Conservation (phyloP, 345 rosid species). For the Arabis hirsuta region DNA sequence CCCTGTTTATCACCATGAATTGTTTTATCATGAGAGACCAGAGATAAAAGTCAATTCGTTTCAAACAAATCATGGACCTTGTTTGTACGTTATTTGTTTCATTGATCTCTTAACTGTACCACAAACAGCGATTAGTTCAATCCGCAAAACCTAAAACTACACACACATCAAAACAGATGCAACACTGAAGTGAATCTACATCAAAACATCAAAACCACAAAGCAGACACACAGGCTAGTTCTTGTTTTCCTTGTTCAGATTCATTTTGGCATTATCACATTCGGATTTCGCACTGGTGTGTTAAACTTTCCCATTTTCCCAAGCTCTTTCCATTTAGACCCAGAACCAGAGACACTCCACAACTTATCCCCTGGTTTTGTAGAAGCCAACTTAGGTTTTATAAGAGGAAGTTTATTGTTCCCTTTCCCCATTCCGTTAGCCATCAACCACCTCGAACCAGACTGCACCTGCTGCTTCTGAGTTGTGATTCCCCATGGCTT, state of each 20-base stretch:
- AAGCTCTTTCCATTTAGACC: slow-evolving; percentile 67
- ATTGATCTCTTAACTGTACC: slow-evolving; percentile 27
- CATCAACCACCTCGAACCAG: slow-evolving; percentile 91
- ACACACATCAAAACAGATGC: slow-evolving; percentile 6
- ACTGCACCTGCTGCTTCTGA: slow-evolving; percentile 89
- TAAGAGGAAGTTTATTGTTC: slow-evolving; percentile 55
- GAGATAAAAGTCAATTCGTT: no score
- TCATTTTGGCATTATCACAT: slow-evolving; percentile 50
- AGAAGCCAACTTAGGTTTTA: slow-evolving; percentile 57
- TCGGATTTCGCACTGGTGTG: slow-evolving; percentile 63
- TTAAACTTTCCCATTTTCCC: slow-evolving; percentile 51
- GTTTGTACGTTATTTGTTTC: slow-evolving; percentile 18
- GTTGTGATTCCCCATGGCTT: slow-evolving; percentile 68
- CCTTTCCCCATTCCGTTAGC: slow-evolving; percentile 97
- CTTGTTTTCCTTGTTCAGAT: not conserved
- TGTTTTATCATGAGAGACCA: no score
- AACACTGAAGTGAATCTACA: slow-evolving; percentile 26
- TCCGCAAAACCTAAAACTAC: slow-evolving; percentile 31
- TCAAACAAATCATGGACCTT: not conserved
- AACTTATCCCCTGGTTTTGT: slow-evolving; percentile 67
- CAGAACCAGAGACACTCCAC: slow-evolving; percentile 87
- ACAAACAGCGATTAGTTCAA: slow-evolving; percentile 23
- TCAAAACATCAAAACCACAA: slow-evolving; percentile 15
- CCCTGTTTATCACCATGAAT: no score
- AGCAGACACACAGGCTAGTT: not conserved